Percentiles rank a stretch among this genome's conserved stretches.
These are phyloP conservation scores for Aspergillus sp. DNA, from an alignment of 2,329 filamentous ascomycete genomes.

Conservation along the genomic window DNA sequence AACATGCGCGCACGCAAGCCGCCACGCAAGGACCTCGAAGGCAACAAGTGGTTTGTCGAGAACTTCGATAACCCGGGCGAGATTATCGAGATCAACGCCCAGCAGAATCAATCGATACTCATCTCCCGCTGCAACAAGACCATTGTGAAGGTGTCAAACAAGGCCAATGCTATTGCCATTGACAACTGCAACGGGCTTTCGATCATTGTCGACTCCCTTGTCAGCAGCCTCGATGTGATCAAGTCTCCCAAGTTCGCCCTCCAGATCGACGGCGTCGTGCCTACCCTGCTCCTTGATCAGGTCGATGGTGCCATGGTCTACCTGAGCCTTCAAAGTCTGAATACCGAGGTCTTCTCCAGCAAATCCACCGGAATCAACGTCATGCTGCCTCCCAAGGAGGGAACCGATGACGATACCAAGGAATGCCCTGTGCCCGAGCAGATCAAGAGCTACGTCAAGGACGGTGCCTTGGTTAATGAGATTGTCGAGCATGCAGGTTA, in stretches of 20 bases:
- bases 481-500: constrained; percentile 91
- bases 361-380: constrained; percentile 84
- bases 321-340: constrained; percentile 66
- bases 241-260: constrained; percentile 90
- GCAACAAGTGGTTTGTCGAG: constrained; percentile 93
- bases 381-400: constrained; percentile 61
- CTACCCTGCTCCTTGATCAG: constrained; percentile 84
- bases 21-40: constrained; percentile 66
- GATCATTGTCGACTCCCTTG: constrained; percentile 77
- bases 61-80: constrained; percentile 73
- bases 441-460: constrained; percentile 69
- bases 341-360: constrained; percentile 77
- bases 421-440: constrained; percentile 85
- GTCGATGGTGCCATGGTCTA: constrained; percentile 86
- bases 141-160: constrained; percentile 80
- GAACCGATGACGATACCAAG: constrained; percentile 66
- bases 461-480: constrained; percentile 75
- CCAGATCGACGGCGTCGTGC: constrained; percentile 78
- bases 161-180: constrained; percentile 92
- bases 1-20: constrained; percentile 78
- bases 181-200: constrained; percentile 82
- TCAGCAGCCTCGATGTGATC: constrained; percentile 88
- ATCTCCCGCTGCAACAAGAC: constrained; percentile 88
- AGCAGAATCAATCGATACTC: constrained; percentile 77
- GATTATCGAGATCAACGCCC: constrained; percentile 71